Evolutionary conservation across 805 yeast species (phyloP).

Genomic region (Teunomyces cretensis): DNA sequence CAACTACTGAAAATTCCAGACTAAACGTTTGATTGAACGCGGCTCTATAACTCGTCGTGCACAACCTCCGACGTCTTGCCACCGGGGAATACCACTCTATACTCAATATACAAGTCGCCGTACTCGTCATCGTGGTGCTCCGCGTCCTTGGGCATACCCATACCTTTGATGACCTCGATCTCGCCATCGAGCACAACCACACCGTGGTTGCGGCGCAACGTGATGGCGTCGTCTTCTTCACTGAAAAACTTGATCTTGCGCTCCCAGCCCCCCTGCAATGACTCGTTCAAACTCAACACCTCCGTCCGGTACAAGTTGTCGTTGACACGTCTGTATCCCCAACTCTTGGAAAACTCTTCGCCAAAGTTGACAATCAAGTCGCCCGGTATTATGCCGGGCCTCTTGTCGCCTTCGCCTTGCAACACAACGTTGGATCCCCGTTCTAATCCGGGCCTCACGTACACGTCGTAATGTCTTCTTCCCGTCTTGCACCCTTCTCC

Average conservation of each 20-base stretch:
- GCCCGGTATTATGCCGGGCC: constrained; percentile 82
- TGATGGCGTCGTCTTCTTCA: constrained; percentile 38
- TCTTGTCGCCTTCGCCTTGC: constrained; percentile 78
- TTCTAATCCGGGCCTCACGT: constrained; percentile 68
- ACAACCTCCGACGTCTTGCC: constrained; percentile 6
- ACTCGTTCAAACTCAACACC: constrained; percentile 67
- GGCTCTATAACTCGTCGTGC: constrained; percentile 24
- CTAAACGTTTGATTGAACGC: background rate
- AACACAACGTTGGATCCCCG: constrained; percentile 58
- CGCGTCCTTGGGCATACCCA: constrained; percentile 78
- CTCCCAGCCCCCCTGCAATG: constrained; percentile 78
- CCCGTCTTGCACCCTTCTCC: constrained; percentile 67
- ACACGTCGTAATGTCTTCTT: constrained; percentile 56
- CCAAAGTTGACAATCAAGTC: constrained; percentile 62
- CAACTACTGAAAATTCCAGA: too few species aligned
- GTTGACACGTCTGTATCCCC: constrained; percentile 87
- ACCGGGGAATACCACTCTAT: constrained; percentile 40
- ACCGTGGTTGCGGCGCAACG: constrained; percentile 53
- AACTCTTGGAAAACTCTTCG: constrained; percentile 56
- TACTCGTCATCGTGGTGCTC: constrained; percentile 33
- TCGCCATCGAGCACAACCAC: constrained; percentile 61
- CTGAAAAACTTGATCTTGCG: constrained; percentile 69
- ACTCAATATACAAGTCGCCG: constrained; percentile 33
- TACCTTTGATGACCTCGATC: constrained; percentile 65
- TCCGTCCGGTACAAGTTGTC: constrained; percentile 78